These are phyloP conservation scores for Diaporthe amygdali DNA, from an alignment of 2,329 filamentous ascomycete genomes.

Conservation along the genomic window DNA sequence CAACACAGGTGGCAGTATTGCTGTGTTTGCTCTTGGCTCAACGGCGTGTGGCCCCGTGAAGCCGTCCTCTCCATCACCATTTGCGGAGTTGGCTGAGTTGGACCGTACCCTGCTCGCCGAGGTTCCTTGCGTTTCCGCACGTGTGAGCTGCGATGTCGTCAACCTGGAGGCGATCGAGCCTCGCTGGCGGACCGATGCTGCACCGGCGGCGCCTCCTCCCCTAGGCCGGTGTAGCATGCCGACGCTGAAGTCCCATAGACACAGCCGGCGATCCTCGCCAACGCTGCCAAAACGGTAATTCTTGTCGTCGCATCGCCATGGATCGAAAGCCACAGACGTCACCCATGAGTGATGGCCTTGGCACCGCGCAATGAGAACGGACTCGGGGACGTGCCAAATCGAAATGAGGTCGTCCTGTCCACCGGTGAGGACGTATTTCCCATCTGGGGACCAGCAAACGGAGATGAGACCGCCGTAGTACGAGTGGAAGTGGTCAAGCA, in stretches of 20 bases:
- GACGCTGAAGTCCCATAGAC: conserved; percentile 97
- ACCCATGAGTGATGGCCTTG: conserved; percentile 98
- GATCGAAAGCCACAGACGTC: conserved; percentile 90
- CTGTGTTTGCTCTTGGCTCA: conserved; percentile 81
- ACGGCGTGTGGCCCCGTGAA: conserved; percentile 76
- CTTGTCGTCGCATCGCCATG: conserved; percentile 93
- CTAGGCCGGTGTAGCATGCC: conserved; percentile 95
- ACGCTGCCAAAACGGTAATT: conserved; percentile 97
- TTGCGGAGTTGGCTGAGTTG: conserved; percentile 68
- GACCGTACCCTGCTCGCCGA: conserved; percentile 68
- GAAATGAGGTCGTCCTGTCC: conserved; percentile 96
- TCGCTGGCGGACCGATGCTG: conserved; percentile 60
- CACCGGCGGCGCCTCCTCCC: conserved; percentile 36
- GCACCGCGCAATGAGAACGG: conserved; percentile 85
- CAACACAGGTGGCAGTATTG: conserved; percentile 89
- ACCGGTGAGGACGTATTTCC: conserved; percentile 92
- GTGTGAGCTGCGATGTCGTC: conserved; percentile 49
- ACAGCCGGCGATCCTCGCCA: conserved; percentile 87
- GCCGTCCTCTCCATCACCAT: conserved; percentile 35
- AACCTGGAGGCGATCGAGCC: conserved; percentile 59
- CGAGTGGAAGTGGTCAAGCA: conserved; percentile 85
- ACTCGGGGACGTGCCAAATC: conserved; percentile 90
- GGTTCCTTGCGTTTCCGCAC: conserved; percentile 68
- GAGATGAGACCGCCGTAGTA: conserved; percentile 95
- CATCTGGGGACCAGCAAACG: conserved; percentile 97